These are phyloP conservation scores for Plantago coronopus DNA, from an alignment of 305 asterid genomes.

Conservation along the genomic window DNA sequence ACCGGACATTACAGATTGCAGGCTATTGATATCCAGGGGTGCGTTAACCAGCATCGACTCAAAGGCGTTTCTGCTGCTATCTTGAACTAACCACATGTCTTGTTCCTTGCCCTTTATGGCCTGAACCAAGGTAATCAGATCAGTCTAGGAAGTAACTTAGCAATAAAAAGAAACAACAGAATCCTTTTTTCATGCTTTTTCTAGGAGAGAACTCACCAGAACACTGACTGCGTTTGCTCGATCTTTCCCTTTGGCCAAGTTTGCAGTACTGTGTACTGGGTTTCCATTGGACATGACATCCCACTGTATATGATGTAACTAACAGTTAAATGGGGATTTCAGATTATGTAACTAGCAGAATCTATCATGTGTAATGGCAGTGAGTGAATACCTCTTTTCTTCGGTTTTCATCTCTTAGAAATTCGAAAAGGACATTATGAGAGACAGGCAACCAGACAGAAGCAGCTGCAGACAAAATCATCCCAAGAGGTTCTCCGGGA, in stretches of 20 bases:
- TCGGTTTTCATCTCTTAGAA: slow-evolving; percentile 64
- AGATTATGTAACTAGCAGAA: background rate
- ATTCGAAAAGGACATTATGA: slow-evolving; percentile 57
- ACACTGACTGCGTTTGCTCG: slow-evolving; percentile 65
- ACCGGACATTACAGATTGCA: slow-evolving; percentile 76
- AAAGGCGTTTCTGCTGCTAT: slow-evolving; percentile 50
- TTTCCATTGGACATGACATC: slow-evolving; percentile 61
- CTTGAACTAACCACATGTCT: slow-evolving; percentile 71
- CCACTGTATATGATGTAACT: slow-evolving; percentile 53
- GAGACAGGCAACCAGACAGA: slow-evolving; percentile 74
- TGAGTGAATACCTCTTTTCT: slow-evolving; percentile 56
- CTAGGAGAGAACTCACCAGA: slow-evolving; percentile 44
- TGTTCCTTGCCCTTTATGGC: slow-evolving; percentile 41
- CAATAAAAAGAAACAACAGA: background rate
- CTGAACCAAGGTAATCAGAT: slow-evolving; percentile 33
- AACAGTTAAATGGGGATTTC: background rate
- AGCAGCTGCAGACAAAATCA: slow-evolving; percentile 61
- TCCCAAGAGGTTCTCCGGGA: slow-evolving; percentile 75
- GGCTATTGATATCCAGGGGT: slow-evolving; percentile 57
- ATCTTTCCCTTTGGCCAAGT: slow-evolving; percentile 75
- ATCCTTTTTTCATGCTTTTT: background rate
- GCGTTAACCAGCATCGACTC: slow-evolving; percentile 70
- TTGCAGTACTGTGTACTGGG: slow-evolving; percentile 47
- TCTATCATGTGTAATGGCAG: background rate
- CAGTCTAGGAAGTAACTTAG: slow-evolving; percentile 3